phyloP scores from a whole-genome alignment of 2,329 filamentous ascomycete genomes.

The Talaromyces verruculosus region DNA sequence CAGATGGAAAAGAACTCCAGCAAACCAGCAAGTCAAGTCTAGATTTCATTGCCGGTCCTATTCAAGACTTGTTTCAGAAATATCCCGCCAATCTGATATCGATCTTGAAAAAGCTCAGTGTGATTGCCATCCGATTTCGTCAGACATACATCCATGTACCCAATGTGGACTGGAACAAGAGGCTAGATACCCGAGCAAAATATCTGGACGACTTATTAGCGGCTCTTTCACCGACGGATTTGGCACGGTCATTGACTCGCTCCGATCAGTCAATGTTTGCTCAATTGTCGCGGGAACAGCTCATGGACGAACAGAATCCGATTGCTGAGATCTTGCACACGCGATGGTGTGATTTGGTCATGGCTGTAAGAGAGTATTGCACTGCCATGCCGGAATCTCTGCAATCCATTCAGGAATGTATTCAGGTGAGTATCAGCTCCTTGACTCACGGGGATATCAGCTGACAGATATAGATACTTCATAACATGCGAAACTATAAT shows the following conservation, averaged over 20 bases:
- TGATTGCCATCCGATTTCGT: slow-evolving; percentile 38
- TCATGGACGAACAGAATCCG: slow-evolving; percentile 28
- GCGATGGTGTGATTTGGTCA: slow-evolving; percentile 35
- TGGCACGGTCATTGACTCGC: slow-evolving; percentile 35
- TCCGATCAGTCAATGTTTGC: slow-evolving; percentile 35
- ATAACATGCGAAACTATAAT: slow-evolving; percentile 36
- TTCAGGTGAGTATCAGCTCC: slow-evolving; percentile 32
- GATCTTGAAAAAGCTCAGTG: slow-evolving; percentile 40
- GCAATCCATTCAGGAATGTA: slow-evolving; percentile 36
- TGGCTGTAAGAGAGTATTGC: slow-evolving; percentile 42
- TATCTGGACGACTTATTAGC: slow-evolving; percentile 39
- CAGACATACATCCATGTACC: slow-evolving; percentile 36
- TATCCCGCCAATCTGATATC: slow-evolving; percentile 32
- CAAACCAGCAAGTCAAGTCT: slow-evolving; percentile 27
- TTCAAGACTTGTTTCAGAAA: slow-evolving; percentile 39
- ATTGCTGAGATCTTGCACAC: slow-evolving; percentile 27
- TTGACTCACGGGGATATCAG: neutral
- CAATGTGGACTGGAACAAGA: slow-evolving; percentile 37
- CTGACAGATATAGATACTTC: slow-evolving; percentile 30
- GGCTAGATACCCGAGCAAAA: slow-evolving; percentile 34
- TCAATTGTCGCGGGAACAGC: slow-evolving; percentile 27
- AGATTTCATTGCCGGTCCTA: slow-evolving; percentile 40
- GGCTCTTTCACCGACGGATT: slow-evolving; percentile 33
- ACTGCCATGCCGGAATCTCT: slow-evolving; percentile 36
- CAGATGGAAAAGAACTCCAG: slow-evolving; percentile 24